Conservation (phyloP, 805 yeast species). For the Sugiyamaella valdiviana region DNA sequence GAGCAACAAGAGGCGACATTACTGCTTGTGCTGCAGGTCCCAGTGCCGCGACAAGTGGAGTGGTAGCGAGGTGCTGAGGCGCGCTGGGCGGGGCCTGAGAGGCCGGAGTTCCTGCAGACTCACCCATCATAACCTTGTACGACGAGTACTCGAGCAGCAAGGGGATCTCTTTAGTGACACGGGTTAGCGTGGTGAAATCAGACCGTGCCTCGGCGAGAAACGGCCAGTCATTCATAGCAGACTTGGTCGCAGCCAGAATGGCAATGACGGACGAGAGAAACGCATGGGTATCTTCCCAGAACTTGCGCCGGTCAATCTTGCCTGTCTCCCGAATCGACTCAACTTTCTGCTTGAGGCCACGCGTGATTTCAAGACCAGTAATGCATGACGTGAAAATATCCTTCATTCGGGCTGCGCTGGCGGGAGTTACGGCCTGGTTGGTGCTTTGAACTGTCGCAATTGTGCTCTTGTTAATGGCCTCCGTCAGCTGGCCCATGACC, state of each 20-base stretch:
- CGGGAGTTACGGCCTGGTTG: slow-evolving; percentile 29
- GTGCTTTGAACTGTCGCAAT: slow-evolving; percentile 33
- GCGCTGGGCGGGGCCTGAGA: neutral
- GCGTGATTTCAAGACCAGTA: slow-evolving; percentile 75
- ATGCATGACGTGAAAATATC: slow-evolving; percentile 75
- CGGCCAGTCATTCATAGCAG: slow-evolving; percentile 75
- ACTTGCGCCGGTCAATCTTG: slow-evolving; percentile 48
- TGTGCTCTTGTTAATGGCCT: slow-evolving; percentile 31
- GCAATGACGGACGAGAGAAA: slow-evolving; percentile 78
- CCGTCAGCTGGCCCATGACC: slow-evolving; percentile 69
- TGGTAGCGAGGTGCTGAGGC: slow-evolving; percentile 23
- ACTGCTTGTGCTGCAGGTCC: slow-evolving; percentile 38
- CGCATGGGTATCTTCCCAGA: slow-evolving; percentile 81
- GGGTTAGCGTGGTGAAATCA: slow-evolving; percentile 72
- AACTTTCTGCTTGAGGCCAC: slow-evolving; percentile 52
- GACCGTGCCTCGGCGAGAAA: slow-evolving; percentile 73
- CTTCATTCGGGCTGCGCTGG: slow-evolving; percentile 57
- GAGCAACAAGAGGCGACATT: slow-evolving; percentile 15
- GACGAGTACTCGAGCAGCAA: slow-evolving; percentile 69
- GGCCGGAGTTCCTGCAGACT: slow-evolving; percentile 6
- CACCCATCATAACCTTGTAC: slow-evolving; percentile 30
- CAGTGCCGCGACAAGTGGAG: slow-evolving; percentile 36
- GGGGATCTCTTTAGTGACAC: slow-evolving; percentile 87
- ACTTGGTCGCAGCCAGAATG: slow-evolving; percentile 76
- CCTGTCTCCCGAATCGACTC: slow-evolving; percentile 45